Conservation (phyloP, 1,284 basidiomycete genomes). For the Lentinula novae-zelandiae region DNA sequence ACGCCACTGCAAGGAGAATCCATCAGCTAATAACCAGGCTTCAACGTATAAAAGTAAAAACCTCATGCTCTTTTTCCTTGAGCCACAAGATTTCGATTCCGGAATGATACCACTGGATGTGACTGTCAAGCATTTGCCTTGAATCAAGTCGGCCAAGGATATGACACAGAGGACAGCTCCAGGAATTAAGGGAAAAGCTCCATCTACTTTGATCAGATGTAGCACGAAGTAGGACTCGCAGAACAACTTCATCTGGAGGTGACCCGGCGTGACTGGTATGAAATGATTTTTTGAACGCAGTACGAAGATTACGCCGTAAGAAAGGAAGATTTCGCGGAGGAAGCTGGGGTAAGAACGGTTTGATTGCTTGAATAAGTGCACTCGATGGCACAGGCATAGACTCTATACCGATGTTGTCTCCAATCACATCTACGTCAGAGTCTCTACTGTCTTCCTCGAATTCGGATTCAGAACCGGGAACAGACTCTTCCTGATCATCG, state of each 20-base stretch:
- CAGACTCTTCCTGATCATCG: not conserved
- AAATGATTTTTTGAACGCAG: conserved; percentile 5
- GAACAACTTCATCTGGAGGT: not conserved
- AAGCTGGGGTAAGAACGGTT: conserved; percentile 6
- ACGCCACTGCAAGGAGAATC: not conserved
- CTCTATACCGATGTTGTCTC: not conserved
- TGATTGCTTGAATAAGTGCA: not conserved
- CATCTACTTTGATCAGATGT: conserved; percentile 1
- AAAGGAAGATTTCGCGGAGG: conserved; percentile 10
- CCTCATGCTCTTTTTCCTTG: conserved; percentile 21
- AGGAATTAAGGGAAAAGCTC: conserved; percentile 20
- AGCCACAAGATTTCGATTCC: conserved; percentile 42
- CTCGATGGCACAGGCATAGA: not conserved
- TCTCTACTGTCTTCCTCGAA: not conserved
- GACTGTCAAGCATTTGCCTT: conserved; percentile 45
- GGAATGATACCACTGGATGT: conserved; percentile 54
- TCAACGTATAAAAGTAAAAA: not conserved
- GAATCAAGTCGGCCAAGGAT: conserved; percentile 46
- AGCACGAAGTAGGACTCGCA: not conserved
- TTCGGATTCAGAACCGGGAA: not conserved
- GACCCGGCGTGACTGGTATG: not conserved
- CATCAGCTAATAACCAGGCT: conserved; percentile 18
- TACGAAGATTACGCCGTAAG: conserved; percentile 10
- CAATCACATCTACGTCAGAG: not conserved
- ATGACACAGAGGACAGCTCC: conserved; percentile 62